phyloP scores from a whole-genome alignment of 306 rosid species.

The Urtica urens region DNA sequence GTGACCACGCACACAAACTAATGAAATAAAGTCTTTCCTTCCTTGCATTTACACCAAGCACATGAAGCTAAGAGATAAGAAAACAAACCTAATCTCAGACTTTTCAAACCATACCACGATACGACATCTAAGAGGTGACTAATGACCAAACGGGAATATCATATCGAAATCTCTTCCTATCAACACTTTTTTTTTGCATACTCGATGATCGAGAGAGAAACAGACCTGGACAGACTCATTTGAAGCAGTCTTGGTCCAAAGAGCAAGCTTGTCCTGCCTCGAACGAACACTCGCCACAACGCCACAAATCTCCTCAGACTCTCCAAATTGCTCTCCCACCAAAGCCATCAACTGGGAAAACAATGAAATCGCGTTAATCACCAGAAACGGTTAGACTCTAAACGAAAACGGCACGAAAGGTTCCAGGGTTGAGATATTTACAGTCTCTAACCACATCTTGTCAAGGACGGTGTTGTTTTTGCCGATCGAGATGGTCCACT shows the following conservation, averaged over 20 bases:
- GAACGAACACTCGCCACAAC: constrained; percentile 91
- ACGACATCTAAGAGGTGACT: too few relatives aligned
- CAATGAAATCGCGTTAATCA: background rate
- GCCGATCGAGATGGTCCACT: constrained; percentile 56
- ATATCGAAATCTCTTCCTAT: too few relatives aligned
- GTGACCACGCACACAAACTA: too few relatives aligned
- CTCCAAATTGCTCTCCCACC: constrained; percentile 93
- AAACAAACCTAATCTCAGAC: too few relatives aligned
- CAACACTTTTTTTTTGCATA: too few relatives aligned
- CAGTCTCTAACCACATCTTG: constrained; percentile 93
- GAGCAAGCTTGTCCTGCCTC: constrained; percentile 80
- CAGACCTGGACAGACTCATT: constrained; percentile 92
- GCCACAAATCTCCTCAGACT: constrained; percentile 82
- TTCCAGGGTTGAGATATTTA: constrained; percentile 22
- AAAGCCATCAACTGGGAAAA: constrained; percentile 76
- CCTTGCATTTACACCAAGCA: too few relatives aligned
- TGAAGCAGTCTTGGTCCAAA: constrained; percentile 92
- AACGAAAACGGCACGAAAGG: background rate
- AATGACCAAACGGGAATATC: too few relatives aligned
- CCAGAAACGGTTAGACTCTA: background rate
- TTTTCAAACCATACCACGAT: too few relatives aligned
- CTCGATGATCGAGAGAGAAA: background rate
- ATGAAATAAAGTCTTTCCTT: too few relatives aligned
- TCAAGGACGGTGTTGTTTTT: constrained; percentile 65
- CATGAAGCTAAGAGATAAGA: too few relatives aligned